Conservation (phyloP, 768 basidiomycete genomes). For the Butyriboletus loyo region DNA sequence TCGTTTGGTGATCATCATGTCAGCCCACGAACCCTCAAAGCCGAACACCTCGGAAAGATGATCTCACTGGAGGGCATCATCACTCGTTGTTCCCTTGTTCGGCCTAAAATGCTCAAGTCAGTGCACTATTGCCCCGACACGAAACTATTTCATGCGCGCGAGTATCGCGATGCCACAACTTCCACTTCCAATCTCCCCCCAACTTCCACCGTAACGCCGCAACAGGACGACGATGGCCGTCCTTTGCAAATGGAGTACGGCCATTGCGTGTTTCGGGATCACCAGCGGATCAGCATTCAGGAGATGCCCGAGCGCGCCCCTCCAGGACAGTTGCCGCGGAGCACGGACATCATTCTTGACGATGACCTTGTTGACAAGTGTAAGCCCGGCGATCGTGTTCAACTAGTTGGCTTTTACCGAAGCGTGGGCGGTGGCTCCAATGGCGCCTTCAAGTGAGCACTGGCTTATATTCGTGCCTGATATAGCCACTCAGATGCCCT, state of each 20-base stretch:
- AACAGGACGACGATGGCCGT: constrained; percentile 88
- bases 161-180: constrained; percentile 91
- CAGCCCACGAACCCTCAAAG: constrained; percentile 87
- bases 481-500: constrained; percentile 12
- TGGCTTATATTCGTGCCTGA: constrained; percentile 9
- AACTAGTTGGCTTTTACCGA: constrained; percentile 92
- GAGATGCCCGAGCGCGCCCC: constrained; percentile 99
- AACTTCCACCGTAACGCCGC: constrained; percentile 82
- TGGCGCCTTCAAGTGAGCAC: constrained; percentile 87
- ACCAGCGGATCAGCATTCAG: constrained; percentile 97
- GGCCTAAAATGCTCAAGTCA: constrained; percentile 97
- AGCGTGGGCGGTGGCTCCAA: constrained; percentile 88
- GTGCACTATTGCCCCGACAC: constrained; percentile 95
- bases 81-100: constrained; percentile 94
- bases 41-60: constrained; percentile 91
- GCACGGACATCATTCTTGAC: constrained; percentile 93
- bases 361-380: constrained; percentile 97
- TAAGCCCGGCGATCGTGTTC: constrained; percentile 97
- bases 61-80: constrained; percentile 98
- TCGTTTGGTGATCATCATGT: constrained; percentile 98
- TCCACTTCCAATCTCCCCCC: constrained; percentile 84
- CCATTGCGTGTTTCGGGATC: constrained; percentile 87
- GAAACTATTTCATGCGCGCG: constrained; percentile 74
- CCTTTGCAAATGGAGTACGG: constrained; percentile 91
- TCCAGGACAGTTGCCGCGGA: constrained; percentile 92